Conservation (phyloP, 352 stramenopile genomes). For the Phytopythium litorale region DNA sequence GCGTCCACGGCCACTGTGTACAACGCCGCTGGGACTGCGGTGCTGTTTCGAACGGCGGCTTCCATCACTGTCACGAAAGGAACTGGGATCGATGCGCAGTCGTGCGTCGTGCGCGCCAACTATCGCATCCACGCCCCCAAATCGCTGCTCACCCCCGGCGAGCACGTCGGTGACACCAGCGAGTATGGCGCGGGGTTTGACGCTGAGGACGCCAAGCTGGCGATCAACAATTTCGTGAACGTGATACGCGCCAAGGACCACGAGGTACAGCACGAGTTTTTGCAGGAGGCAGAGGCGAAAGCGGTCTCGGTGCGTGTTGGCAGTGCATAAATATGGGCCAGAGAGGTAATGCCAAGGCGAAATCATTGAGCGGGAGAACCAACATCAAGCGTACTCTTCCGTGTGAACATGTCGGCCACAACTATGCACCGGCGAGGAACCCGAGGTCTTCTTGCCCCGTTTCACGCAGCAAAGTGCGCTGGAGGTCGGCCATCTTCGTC, state of each 20-base stretch:
- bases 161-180: background rate
- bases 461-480: background rate
- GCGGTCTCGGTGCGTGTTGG: too few species aligned
- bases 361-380: too few species aligned
- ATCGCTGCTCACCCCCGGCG: background rate
- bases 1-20: background rate
- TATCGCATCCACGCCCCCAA: slow-evolving; percentile 3
- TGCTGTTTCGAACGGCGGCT: background rate
- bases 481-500: background rate
- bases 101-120: background rate
- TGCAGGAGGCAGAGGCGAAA: background rate
- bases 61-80: background rate
- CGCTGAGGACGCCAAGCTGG: background rate
- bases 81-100: background rate
- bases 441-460: background rate
- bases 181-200: background rate
- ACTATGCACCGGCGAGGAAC: background rate
- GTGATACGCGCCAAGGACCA: background rate
- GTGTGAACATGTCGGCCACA: background rate
- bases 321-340: too few species aligned
- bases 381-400: background rate
- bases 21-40: background rate
- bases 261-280: background rate
- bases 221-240: background rate
- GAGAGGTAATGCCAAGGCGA: too few species aligned